phyloP scores from a whole-genome alignment of 257 asterid genomes.

The Handroanthus guayacan region DNA sequence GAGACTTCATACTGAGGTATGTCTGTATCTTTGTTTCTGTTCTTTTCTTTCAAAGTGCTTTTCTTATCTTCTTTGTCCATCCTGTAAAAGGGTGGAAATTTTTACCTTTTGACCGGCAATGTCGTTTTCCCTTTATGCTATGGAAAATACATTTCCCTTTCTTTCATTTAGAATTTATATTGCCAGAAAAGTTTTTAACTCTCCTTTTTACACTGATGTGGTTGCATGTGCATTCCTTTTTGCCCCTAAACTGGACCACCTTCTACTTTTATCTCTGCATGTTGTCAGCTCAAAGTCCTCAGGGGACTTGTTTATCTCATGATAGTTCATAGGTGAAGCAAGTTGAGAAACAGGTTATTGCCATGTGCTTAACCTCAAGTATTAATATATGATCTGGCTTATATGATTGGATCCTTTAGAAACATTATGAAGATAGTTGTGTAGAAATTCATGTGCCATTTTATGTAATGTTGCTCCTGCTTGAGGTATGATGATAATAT shows the following conservation, averaged over 20 bases:
- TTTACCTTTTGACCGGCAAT: background rate
- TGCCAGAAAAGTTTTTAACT: background rate
- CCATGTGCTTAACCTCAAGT: slow-evolving; percentile 6
- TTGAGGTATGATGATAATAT: slow-evolving; percentile 13
- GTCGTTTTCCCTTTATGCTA: slow-evolving; percentile 11
- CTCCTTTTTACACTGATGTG: background rate
- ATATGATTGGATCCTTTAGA: slow-evolving; percentile 1
- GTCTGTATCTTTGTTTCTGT: slow-evolving; percentile 20
- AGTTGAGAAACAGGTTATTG: slow-evolving; percentile 13
- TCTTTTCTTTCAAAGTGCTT: slow-evolving; percentile 23
- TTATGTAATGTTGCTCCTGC: slow-evolving; percentile 7
- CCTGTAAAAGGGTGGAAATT: slow-evolving; percentile 5
- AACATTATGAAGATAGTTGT: background rate
- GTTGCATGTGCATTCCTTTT: background rate
- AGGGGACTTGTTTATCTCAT: slow-evolving; percentile 1
- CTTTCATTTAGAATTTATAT: background rate
- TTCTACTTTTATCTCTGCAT: background rate
- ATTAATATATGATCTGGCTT: background rate
- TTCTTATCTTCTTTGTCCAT: background rate
- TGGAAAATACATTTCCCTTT: background rate
- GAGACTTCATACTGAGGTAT: slow-evolving; percentile 87
- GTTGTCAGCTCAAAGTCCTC: slow-evolving; percentile 14
- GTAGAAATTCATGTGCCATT: background rate
- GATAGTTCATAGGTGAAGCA: slow-evolving; percentile 26
- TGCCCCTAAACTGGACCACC: background rate